Evolutionary conservation across 345 rosid species (phyloP).

Genomic region (Ceriops zippeliana): DNA sequence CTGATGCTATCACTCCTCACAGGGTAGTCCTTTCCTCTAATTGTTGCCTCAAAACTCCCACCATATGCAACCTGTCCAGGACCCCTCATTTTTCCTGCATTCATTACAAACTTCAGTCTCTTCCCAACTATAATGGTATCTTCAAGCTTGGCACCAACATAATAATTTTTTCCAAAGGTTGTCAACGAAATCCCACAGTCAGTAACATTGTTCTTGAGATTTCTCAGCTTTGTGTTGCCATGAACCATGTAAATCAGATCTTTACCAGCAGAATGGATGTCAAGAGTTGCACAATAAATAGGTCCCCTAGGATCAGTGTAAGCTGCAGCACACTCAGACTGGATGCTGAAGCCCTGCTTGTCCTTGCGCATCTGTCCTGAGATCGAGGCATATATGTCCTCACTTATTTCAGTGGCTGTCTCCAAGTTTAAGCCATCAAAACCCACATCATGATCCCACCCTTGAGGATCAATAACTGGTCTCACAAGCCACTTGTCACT

Average conservation of each 20-base stretch:
- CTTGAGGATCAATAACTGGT: conserved; percentile 91
- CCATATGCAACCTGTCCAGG: conserved; percentile 64
- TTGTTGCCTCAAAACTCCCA: conserved; percentile 65
- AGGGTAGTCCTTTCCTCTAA: conserved; percentile 83
- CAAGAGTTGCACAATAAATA: conserved; percentile 58
- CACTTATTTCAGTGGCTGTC: conserved; percentile 51
- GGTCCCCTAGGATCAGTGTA: conserved; percentile 50
- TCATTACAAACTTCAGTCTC: conserved; percentile 62
- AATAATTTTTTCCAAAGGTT: conserved; percentile 58
- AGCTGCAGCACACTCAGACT: conserved; percentile 70
- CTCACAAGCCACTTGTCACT: conserved; percentile 61
- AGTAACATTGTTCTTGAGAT: conserved; percentile 52
- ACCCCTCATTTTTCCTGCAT: conserved; percentile 69
- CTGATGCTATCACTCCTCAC: conserved; percentile 58
- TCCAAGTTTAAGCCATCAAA: conserved; percentile 88
- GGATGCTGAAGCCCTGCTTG: conserved; percentile 70
- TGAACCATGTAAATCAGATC: conserved; percentile 62
- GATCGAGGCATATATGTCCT: conserved; percentile 50
- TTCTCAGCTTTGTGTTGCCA: conserved; percentile 59
- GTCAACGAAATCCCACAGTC: conserved; percentile 68
- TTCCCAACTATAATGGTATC: conserved; percentile 67
- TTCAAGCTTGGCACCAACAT: conserved; percentile 74
- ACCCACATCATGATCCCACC: conserved; percentile 97
- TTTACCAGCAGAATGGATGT: conserved; percentile 77
- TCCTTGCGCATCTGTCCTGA: conserved; percentile 78